These are phyloP conservation scores for Carallia brachiata DNA, from an alignment of 345 rosid species.

Conservation along the genomic window DNA sequence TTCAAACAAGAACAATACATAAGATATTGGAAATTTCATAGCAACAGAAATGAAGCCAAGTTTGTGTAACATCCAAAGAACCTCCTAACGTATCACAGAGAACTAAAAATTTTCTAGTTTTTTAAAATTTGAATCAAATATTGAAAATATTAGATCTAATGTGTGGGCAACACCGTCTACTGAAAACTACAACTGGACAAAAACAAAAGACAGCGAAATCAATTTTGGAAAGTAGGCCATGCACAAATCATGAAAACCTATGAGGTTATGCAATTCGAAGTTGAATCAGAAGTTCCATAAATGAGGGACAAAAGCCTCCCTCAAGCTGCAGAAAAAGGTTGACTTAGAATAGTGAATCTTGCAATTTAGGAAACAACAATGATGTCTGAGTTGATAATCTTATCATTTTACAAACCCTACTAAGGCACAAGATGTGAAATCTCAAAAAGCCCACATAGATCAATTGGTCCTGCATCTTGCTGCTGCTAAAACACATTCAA, in stretches of 20 bases:
- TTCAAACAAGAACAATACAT: slow-evolving; percentile 29
- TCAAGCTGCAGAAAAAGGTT: neutral
- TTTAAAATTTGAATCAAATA: neutral
- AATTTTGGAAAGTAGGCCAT: neutral
- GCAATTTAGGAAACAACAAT: neutral
- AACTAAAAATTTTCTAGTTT: neutral
- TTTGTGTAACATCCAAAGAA: neutral
- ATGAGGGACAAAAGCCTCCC: neutral
- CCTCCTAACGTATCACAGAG: neutral
- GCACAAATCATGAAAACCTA: neutral
- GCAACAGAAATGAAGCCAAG: slow-evolving; percentile 18
- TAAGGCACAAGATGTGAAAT: too few species aligned
- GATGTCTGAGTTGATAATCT: neutral
- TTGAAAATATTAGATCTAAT: neutral
- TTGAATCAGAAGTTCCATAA: neutral
- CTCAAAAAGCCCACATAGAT: too few species aligned
- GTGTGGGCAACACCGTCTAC: neutral
- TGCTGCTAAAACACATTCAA: neutral
- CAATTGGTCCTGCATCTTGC: neutral
- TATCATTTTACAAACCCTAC: too few species aligned
- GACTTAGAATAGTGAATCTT: neutral
- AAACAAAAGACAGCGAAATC: neutral
- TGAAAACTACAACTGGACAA: neutral
- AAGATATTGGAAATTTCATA: slow-evolving; percentile 24
- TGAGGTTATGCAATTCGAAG: too few species aligned